Evolutionary conservation across 2,329 filamentous ascomycete species (phyloP).

Genomic region (Penicillium occitanis): DNA sequence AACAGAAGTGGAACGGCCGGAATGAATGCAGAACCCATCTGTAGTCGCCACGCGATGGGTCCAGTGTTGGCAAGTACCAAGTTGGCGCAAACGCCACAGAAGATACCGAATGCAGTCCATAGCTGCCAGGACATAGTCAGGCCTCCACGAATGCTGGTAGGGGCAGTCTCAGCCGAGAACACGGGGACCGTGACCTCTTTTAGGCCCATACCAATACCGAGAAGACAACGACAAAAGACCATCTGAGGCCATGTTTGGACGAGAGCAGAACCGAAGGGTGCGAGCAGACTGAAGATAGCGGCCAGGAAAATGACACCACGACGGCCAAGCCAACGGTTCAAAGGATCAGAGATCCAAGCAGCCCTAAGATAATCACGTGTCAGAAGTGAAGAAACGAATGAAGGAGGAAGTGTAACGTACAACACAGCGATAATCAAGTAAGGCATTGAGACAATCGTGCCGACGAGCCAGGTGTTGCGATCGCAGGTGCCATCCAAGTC

Average conservation of each 20-base stretch:
- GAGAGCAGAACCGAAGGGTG: slow-evolving; percentile 65
- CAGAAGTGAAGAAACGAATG: not conserved
- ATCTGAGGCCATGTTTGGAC: slow-evolving; percentile 61
- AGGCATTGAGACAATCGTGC: slow-evolving; percentile 59
- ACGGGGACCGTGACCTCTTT: slow-evolving; percentile 58
- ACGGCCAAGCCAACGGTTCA: slow-evolving; percentile 61
- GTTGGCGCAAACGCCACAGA: slow-evolving; percentile 65
- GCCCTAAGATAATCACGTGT: slow-evolving; percentile 34
- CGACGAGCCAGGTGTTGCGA: slow-evolving; percentile 60
- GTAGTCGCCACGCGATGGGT: slow-evolving; percentile 62
- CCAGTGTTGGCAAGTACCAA: slow-evolving; percentile 61
- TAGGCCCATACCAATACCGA: slow-evolving; percentile 63
- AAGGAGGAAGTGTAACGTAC: slow-evolving; percentile 11
- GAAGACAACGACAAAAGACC: slow-evolving; percentile 56
- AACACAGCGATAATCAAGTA: slow-evolving; percentile 47
- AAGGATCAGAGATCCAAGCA: slow-evolving; percentile 66
- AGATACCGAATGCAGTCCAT: slow-evolving; percentile 63
- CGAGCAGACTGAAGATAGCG: slow-evolving; percentile 64
- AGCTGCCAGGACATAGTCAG: slow-evolving; percentile 58
- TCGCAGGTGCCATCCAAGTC: slow-evolving; percentile 32
- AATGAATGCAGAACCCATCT: slow-evolving; percentile 64
- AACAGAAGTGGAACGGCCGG: slow-evolving; percentile 63
- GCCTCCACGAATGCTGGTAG: slow-evolving; percentile 56
- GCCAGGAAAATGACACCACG: slow-evolving; percentile 65
- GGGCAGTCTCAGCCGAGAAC: slow-evolving; percentile 59